Conservation (phyloP, 148 eudicot species). For the Chenopodium suecicum region DNA sequence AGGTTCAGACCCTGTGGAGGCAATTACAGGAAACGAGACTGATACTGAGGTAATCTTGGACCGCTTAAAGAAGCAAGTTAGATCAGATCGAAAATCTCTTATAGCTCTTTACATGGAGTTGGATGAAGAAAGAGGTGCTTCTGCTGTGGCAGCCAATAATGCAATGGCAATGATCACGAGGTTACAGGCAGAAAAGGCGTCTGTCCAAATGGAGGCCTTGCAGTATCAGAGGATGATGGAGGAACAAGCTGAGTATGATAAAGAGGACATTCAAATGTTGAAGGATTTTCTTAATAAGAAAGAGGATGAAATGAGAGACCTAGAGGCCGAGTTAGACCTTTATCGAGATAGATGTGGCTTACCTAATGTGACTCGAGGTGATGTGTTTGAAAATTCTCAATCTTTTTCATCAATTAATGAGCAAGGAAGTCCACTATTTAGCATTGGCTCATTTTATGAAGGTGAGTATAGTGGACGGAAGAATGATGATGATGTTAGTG, state of each 20-base stretch:
- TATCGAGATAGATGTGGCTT: conserved; percentile 64
- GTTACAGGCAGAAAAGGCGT: conserved; percentile 89
- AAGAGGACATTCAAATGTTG: conserved; percentile 57
- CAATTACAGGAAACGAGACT: conserved; percentile 36
- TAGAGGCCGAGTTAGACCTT: conserved; percentile 65
- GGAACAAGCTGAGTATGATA: conserved; percentile 93
- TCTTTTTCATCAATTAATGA: conserved; percentile 53
- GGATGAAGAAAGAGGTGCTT: conserved; percentile 93
- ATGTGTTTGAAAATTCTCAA: conserved; percentile 58
- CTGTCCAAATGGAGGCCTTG: conserved; percentile 93
- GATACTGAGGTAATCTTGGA: conserved; percentile 51
- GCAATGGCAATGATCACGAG: conserved; percentile 99
- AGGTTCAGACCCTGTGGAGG: conserved; percentile 40
- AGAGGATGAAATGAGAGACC: conserved; percentile 63
- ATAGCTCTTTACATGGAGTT: conserved; percentile 71
- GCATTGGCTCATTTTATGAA: conserved; percentile 14
- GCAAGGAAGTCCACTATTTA: conserved; percentile 41
- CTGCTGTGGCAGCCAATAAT: conserved; percentile 96
- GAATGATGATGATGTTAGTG: background rate
- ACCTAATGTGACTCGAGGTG: conserved; percentile 42
- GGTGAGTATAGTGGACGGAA: background rate
- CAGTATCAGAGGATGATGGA: conserved; percentile 99
- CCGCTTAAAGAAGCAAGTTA: conserved; percentile 60
- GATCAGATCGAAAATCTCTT: conserved; percentile 61
- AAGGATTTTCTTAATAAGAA: conserved; percentile 56